Evolutionary conservation across 805 yeast genomes (phyloP), one percentile per base, ranked within the genome.

Genomic region (Saturnispora besseyi): DNA sequence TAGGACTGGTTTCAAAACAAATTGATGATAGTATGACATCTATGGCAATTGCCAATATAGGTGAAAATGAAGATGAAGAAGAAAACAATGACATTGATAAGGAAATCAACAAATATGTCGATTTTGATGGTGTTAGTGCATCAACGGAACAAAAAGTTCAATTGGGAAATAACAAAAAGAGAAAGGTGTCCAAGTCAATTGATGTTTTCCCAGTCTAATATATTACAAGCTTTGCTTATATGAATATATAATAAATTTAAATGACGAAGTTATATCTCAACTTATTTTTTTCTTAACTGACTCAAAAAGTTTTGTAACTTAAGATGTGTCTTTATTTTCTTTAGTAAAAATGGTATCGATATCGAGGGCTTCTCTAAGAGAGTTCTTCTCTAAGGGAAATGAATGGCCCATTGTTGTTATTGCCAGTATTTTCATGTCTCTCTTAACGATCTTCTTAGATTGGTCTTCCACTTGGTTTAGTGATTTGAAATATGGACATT

Each of bases 401-500:
- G 51, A 74, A 50, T 84, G 84, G 83, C 43, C 71, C 3, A 70
- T 75, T 0, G 59, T 81, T 9, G 63, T 77, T 0, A 53, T 66
- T 0, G 68, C 75, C 46, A 73, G 82, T 4, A 54, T 78, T 1
- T 18, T 66, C 0, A 69, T 77, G 44, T 84, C 85, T 0, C 64
- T 74, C 28, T 54, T 72, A 3, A 72, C 84, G 0, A 68, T 79
- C 0, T 52, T 69, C 18, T 66, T 80, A 24, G 82, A 81, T 54
- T 70, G 77, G 54, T 53, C 68, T 0, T 68, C 81, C 1, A 75
- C 71, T 24, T 70, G 74, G 70, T 62, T 80, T 42, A 72, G 76
- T 50, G 84, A 78, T 54, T 51, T 77, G 42, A 74, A 75, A 46
- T 73, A 70, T 51, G 86, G 86, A 0, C 55, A 73, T 6, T 81